Evolutionary conservation across 2,329 filamentous ascomycete species (phyloP).

Genomic region (Pyrenophora teres): DNA sequence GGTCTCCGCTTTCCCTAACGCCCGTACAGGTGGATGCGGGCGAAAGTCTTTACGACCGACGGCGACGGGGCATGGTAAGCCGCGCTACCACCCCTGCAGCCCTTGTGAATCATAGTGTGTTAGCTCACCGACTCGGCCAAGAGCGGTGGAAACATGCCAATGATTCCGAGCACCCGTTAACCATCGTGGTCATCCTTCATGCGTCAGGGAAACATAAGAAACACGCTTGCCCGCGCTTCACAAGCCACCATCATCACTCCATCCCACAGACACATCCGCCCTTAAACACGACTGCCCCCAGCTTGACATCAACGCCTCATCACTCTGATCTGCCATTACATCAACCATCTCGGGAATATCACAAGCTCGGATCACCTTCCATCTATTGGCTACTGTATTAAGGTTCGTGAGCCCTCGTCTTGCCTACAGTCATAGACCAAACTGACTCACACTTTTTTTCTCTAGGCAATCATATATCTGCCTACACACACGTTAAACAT

Average conservation of each 20-base stretch:
- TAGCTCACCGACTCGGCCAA: conserved; percentile 31
- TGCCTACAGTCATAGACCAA: conserved; percentile 46
- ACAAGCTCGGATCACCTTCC: conserved; percentile 42
- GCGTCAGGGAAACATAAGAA: conserved; percentile 41
- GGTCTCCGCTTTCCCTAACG: conserved; percentile 16
- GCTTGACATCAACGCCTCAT: conserved; percentile 3
- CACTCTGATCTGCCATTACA: conserved; percentile 10
- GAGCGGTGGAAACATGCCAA: conserved; percentile 36
- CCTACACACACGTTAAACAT: conserved; percentile 42
- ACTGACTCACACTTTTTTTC: conserved; percentile 55
- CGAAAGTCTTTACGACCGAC: conserved; percentile 14
- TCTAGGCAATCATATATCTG: conserved; percentile 39
- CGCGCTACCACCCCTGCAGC: conserved; percentile 22
- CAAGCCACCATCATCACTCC: conserved; percentile 13
- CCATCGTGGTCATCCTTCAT: conserved; percentile 35
- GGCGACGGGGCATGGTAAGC: conserved; percentile 10
- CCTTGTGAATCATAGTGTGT: conserved; percentile 29
- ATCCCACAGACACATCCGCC: conserved; percentile 13
- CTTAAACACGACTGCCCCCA: conserved; percentile 12
- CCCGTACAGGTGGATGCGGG: conserved; percentile 9
- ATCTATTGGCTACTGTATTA: conserved; percentile 38
- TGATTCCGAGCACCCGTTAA: conserved; percentile 35
- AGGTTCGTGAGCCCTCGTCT: conserved; percentile 40
- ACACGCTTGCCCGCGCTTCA: conserved; percentile 29
- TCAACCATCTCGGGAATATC: conserved; percentile 12